Evolutionary conservation across 345 rosid species (phyloP).

Genomic region (Eucalyptus regnans): DNA sequence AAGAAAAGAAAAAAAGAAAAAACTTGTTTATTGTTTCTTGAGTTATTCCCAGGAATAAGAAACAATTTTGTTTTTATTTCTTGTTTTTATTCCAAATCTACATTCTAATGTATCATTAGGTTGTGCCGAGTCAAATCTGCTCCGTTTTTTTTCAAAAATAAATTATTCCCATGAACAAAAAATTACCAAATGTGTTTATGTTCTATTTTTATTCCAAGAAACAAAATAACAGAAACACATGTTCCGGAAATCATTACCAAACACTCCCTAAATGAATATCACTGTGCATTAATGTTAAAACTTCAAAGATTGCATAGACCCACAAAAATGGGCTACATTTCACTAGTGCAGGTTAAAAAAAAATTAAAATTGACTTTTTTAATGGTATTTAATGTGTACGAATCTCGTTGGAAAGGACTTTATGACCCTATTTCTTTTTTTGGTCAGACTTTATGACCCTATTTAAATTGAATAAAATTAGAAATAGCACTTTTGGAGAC

Average conservation of each 20-base stretch:
- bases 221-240: too few species aligned
- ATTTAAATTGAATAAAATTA: not conserved
- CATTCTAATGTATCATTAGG: too few species aligned
- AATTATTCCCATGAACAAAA: fast-evolving
- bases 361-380: fast-evolving
- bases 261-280: not conserved
- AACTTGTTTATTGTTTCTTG: too few species aligned
- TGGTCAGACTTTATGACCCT: too few species aligned
- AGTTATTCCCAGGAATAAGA: fast-evolving
- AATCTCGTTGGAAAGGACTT: not conserved
- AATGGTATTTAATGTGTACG: not conserved
- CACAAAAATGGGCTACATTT: not conserved
- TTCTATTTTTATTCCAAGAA: fast-evolving
- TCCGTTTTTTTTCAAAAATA: too few species aligned
- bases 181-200: fast-evolving
- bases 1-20: too few species aligned
- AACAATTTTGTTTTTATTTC: fast-evolving
- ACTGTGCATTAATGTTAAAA: not conserved
- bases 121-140: too few species aligned
- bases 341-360: not conserved
- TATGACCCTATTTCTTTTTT: too few species aligned
- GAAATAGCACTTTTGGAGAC: not conserved
- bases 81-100: fast-evolving
- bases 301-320: not conserved
- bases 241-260: fast-evolving